phyloP scores from a whole-genome alignment of 2,329 filamentous ascomycete species.

The Lasiodiplodia sp. region DNA sequence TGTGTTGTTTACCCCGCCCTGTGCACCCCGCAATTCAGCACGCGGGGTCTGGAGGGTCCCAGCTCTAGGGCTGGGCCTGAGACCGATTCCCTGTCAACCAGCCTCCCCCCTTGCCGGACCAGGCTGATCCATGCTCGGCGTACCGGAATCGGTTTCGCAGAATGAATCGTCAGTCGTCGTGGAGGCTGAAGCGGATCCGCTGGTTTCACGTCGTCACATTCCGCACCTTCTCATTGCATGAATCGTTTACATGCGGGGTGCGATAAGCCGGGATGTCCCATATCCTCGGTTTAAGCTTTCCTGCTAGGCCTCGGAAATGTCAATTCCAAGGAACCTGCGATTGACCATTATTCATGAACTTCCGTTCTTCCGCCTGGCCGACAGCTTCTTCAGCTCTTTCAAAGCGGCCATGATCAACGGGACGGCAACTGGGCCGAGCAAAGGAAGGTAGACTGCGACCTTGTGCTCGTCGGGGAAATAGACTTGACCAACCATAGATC shows the following conservation, averaged over 20 bases:
- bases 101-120: background rate
- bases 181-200: conserved; percentile 13
- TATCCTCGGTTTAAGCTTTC: background rate
- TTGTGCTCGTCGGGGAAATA: conserved; percentile 99
- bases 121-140: conserved; percentile 2
- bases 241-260: background rate
- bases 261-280: background rate
- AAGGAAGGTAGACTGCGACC: conserved; percentile 90
- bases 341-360: conserved; percentile 3
- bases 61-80: conserved; percentile 4
- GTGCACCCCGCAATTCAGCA: conserved; percentile 9
- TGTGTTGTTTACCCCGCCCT: conserved; percentile 7
- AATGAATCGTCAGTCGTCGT: background rate
- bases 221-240: background rate
- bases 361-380: conserved; percentile 5
- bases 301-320: background rate
- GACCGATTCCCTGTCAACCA: background rate
- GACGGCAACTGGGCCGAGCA: conserved; percentile 89
- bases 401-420: conserved; percentile 83
- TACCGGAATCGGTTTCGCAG: background rate
- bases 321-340: background rate
- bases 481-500: conserved; percentile 97
- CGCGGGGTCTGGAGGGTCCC: conserved; percentile 11
- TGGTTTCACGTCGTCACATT: background rate
- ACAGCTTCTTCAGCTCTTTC: conserved; percentile 74